Percentiles rank a stretch among this genome's conserved stretches.
These are phyloP conservation scores for Phoma herbarum DNA, from an alignment of 2,329 filamentous ascomycete species.

Conservation along the genomic window DNA sequence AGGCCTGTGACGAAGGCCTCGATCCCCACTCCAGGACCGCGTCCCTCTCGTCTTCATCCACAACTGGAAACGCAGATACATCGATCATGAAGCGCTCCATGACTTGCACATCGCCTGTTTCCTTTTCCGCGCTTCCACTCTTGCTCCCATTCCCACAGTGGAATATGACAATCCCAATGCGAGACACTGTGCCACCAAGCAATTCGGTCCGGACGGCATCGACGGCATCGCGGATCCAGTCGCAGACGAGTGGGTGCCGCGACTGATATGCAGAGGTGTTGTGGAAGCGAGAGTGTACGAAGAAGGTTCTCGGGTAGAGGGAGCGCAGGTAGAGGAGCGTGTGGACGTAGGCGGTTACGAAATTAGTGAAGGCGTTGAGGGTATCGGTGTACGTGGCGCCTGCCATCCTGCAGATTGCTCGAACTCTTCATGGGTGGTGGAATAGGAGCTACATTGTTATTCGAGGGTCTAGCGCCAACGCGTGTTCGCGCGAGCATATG, in stretches of 20 bases:
- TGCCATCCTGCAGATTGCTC: background rate
- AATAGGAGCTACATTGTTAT: background rate
- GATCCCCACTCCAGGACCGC: too few relatives aligned
- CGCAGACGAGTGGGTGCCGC: slow-evolving; percentile 82
- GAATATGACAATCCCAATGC: slow-evolving; percentile 66
- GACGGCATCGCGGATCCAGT: too few relatives aligned
- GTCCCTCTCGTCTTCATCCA: too few relatives aligned
- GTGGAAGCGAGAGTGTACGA: slow-evolving; percentile 81
- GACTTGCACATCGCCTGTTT: slow-evolving; percentile 54
- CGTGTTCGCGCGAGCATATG: slow-evolving; percentile 14
- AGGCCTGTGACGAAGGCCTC: too few relatives aligned
- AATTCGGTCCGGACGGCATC: slow-evolving; percentile 74
- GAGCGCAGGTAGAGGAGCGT: slow-evolving; percentile 83
- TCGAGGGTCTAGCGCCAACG: slow-evolving; percentile 11
- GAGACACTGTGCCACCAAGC: slow-evolving; percentile 62
- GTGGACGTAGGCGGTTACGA: too few relatives aligned
- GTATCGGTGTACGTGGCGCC: slow-evolving; percentile 55
- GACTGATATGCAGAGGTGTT: slow-evolving; percentile 86
- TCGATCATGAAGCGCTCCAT: too few relatives aligned
- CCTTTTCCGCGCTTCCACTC: background rate
- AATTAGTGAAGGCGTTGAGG: slow-evolving; percentile 76
- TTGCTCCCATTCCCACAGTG: slow-evolving; percentile 42
- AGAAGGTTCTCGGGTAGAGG: slow-evolving; percentile 80
- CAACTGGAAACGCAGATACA: too few relatives aligned
- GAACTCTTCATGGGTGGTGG: too few relatives aligned